phyloP scores from a whole-genome alignment of 2,329 filamentous ascomycete species.

The Ophiostoma himal-ulmi region DNA sequence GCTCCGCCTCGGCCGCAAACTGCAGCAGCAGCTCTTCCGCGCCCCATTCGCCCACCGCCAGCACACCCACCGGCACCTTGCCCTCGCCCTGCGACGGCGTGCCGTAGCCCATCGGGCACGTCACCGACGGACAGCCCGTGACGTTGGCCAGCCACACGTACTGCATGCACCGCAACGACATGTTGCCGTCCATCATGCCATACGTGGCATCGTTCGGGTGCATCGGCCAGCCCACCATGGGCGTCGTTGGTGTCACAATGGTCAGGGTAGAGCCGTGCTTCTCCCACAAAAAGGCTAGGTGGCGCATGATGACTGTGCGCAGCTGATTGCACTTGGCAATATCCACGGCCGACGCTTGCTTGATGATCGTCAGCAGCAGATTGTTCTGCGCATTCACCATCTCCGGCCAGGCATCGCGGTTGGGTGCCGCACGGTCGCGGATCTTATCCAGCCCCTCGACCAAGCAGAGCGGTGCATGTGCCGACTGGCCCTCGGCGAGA shows the following conservation, averaged over 20 bases:
- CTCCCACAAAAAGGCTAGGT: constrained; percentile 70
- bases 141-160: constrained; percentile 84
- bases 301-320: constrained; percentile 70
- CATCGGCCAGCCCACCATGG: constrained; percentile 68
- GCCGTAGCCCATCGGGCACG: constrained; percentile 68
- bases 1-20: constrained; percentile 55
- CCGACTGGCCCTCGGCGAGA: constrained; percentile 64
- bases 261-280: constrained; percentile 59
- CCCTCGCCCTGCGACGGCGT: constrained; percentile 52
- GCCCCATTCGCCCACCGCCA: constrained; percentile 63
- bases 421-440: constrained; percentile 36
- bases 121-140: constrained; percentile 68
- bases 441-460: constrained; percentile 56
- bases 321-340: constrained; percentile 68
- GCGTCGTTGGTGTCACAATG: constrained; percentile 71
- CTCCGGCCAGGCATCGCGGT: constrained; percentile 46
- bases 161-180: constrained; percentile 70
- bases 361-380: constrained; percentile 60
- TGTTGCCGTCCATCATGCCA: constrained; percentile 69
- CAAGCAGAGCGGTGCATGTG: constrained; percentile 73
- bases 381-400: constrained; percentile 62
- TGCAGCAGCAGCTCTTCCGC: constrained; percentile 56
- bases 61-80: constrained; percentile 53
- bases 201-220: constrained; percentile 54
- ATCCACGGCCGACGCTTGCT: constrained; percentile 61